These are phyloP conservation scores for Apophysomyces variabilis DNA, from an alignment of 371 early-diverging fungal species.

Conservation along the genomic window DNA sequence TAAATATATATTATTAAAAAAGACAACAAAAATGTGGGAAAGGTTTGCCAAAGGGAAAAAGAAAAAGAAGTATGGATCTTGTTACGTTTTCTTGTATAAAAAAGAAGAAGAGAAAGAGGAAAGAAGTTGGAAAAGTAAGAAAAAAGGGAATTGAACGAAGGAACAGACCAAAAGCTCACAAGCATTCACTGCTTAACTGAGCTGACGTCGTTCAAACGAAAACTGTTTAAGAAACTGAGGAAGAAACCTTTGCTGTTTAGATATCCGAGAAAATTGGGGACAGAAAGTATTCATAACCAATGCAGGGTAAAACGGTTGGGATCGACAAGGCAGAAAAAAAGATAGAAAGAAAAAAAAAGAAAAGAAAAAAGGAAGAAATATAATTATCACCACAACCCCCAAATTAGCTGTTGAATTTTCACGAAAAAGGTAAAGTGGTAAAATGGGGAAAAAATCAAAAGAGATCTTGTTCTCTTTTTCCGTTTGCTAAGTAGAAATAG, in stretches of 20 bases:
- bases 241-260: background rate
- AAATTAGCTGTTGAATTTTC: too few relatives aligned
- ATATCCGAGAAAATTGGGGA: background rate
- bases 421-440: background rate
- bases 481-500: background rate
- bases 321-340: slow-evolving; percentile 6
- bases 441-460: background rate
- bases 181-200: slow-evolving; percentile 10
- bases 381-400: background rate
- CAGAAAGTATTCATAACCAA: slow-evolving; percentile 8
- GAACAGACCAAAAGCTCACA: slow-evolving; percentile 10
- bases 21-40: slow-evolving; percentile 2
- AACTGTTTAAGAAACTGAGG: background rate
- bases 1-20: slow-evolving; percentile 17
- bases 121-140: background rate
- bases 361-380: background rate
- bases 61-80: background rate
- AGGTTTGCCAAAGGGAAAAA: background rate
- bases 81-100: too few relatives aligned
- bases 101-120: background rate
- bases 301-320: slow-evolving; percentile 7
- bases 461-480: too few relatives aligned
- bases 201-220: slow-evolving; percentile 11
- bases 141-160: slow-evolving; percentile 13
- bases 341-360: slow-evolving; percentile 1